Evolutionary conservation across 108 stramenopile species (phyloP), one percentile per base, ranked within the genome.

Genomic region (Parietichytrium sp.): DNA sequence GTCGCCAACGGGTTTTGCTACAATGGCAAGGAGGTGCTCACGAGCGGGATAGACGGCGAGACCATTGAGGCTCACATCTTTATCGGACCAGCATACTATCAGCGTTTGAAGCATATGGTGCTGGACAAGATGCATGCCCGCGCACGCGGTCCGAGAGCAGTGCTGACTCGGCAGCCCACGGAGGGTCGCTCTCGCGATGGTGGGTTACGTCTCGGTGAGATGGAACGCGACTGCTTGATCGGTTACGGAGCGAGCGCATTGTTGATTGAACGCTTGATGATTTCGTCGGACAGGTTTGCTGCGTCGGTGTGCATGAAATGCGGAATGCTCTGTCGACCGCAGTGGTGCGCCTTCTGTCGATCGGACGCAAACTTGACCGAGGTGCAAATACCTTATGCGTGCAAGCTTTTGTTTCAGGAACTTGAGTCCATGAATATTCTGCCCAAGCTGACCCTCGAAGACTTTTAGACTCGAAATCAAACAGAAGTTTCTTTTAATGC

Each of bases 221-320:
- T 99, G 99, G 99, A 99, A 89, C 99, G 98, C 83, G 98, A 99
- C 90, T 98, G 97, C 84, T 89, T 99, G 54, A 96, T 99, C 81
- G 94, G 96, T 4, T 97, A 99, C 86, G 98, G 98, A n/a, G 95
- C 94, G 80, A 96, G 98, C 42, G 93, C 91, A 85, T 96, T 99
- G 88, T 94, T 99, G 51, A 91, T 95, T 2, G 99, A 99, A 92
- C 92, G 99, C 13, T 94, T 99, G 88, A 97, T 98, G 82, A 88
- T 92, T 79, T 96, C 96, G 87, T 94, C 94, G 4, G 99, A 99
- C 84, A 93, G 96, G 82, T 98, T 98, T 84, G 92, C 95, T 29
- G 94, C 97, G 54, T 95, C 97, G 83, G 93, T 97, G 61, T 99
- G 98, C 81, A 92, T 97, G 79, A 87, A 89, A 18, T 99, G 99